Evolutionary conservation across 2,329 filamentous ascomycete species (phyloP).

Genomic region (Diaporthe citriasiana): DNA sequence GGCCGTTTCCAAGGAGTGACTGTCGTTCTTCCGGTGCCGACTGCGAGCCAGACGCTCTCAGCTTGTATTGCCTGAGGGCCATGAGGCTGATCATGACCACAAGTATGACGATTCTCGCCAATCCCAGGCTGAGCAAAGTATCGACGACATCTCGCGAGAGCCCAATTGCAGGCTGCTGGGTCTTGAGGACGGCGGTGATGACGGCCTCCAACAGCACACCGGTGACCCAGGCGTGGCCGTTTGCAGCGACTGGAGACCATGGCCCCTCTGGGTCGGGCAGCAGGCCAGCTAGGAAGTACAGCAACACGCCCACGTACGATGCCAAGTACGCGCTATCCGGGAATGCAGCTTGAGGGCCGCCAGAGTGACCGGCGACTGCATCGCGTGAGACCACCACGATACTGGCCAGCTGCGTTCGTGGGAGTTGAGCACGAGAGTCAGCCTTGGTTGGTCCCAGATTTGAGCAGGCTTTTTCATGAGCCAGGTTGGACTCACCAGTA

Average conservation of each 20-base stretch:
- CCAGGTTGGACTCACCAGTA: slow-evolving; percentile 47
- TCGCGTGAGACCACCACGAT: slow-evolving; percentile 52
- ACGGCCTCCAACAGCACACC: slow-evolving; percentile 54
- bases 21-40: slow-evolving; percentile 54
- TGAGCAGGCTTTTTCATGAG: neutral
- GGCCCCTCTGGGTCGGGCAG: slow-evolving; percentile 61
- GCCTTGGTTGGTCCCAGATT: neutral
- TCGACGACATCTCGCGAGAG: slow-evolving; percentile 50
- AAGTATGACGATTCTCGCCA: slow-evolving; percentile 52
- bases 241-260: slow-evolving; percentile 56
- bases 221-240: slow-evolving; percentile 55
- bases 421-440: neutral
- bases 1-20: slow-evolving; percentile 57
- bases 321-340: slow-evolving; percentile 58
- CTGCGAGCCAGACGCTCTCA: slow-evolving; percentile 47
- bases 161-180: slow-evolving; percentile 49
- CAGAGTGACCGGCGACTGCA: slow-evolving; percentile 50
- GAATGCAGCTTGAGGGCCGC: slow-evolving; percentile 49
- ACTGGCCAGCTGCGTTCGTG: slow-evolving; percentile 48
- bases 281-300: slow-evolving; percentile 59
- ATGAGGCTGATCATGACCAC: slow-evolving; percentile 54
- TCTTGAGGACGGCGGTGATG: slow-evolving; percentile 53
- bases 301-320: slow-evolving; percentile 56
- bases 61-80: slow-evolving; percentile 50
- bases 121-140: slow-evolving; percentile 49